A percentile compares a stretch with the other conserved stretches of the same genome.
Evolutionary conservation across 2,329 filamentous ascomycete species (phyloP).

Genomic region (Leptographium wingfieldii): DNA sequence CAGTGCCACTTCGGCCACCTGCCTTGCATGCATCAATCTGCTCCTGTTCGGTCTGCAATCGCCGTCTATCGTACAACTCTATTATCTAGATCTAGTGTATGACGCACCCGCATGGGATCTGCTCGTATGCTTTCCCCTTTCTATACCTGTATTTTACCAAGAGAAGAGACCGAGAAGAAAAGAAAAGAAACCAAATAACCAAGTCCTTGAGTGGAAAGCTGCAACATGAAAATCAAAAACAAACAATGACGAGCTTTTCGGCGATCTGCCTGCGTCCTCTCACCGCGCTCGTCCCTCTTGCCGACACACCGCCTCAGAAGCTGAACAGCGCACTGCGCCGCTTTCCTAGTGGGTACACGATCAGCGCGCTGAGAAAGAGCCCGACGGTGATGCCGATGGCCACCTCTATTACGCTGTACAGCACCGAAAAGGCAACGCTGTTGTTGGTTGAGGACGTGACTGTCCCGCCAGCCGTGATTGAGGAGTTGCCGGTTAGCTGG

Average conservation of each 20-base stretch:
- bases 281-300: conserved; percentile 4
- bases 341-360: conserved; percentile 45
- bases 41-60: not conserved
- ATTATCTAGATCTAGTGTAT: not conserved
- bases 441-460: conserved; percentile 20
- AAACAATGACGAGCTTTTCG: not conserved
- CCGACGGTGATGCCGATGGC: conserved; percentile 51
- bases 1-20: not conserved
- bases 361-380: conserved; percentile 40
- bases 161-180: not conserved
- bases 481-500: conserved; percentile 34
- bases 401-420: conserved; percentile 47
- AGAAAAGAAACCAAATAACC: not conserved
- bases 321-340: conserved; percentile 44
- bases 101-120: too few species aligned
- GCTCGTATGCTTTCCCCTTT: not conserved
- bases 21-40: not conserved
- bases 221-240: not conserved
- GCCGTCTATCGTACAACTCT: not conserved
- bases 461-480: conserved; percentile 15
- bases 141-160: not conserved
- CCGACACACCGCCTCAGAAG: conserved; percentile 22
- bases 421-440: conserved; percentile 37
- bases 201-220: too few species aligned
- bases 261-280: not conserved